Percentiles rank a stretch among this genome's conserved stretches.
phyloP scores from a whole-genome alignment of 768 basidiomycete genomes.

The Dacryopinax spathularia region DNA sequence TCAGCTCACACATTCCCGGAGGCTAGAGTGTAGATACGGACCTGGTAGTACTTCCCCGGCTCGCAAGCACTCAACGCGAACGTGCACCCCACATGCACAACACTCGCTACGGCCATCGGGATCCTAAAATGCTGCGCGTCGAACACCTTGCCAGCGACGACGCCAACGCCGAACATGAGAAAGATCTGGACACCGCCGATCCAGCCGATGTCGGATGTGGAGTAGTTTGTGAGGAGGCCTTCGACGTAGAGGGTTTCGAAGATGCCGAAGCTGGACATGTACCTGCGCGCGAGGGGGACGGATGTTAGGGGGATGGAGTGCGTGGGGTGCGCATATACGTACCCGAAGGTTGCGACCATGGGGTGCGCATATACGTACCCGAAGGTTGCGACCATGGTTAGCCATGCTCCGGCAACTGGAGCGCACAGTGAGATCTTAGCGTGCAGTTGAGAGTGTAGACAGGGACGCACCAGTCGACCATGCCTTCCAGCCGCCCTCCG shows the following conservation, averaged over 20 bases:
- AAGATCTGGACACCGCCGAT: slow-evolving; percentile 20
- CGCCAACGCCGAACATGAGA: slow-evolving; percentile 18
- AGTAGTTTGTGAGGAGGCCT: slow-evolving; percentile 13
- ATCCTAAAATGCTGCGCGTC: slow-evolving; percentile 6
- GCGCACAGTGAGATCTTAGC: background rate
- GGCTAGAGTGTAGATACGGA: slow-evolving; percentile 14
- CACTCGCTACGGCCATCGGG: slow-evolving; percentile 31
- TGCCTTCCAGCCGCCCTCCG: background rate
- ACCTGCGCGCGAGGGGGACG: slow-evolving; percentile 12
- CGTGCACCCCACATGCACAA: slow-evolving; percentile 31
- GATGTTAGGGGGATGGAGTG: too few relatives aligned
- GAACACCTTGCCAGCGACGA: slow-evolving; percentile 18
- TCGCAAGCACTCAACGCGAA: slow-evolving; percentile 36
- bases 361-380: slow-evolving; percentile 5
- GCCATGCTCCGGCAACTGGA: background rate
- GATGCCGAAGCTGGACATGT: slow-evolving; percentile 24
- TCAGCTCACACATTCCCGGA: slow-evolving; percentile 16
- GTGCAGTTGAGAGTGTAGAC: background rate
- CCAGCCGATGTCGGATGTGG: slow-evolving; percentile 20
- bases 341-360: slow-evolving; percentile 12
- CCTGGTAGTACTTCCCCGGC: slow-evolving; percentile 32
- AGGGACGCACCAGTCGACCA: background rate
- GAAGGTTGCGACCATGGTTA: slow-evolving; percentile 14
- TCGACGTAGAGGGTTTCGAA: slow-evolving; percentile 26
- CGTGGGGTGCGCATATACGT: background rate